Percentiles rank a stretch among this genome's conserved stretches.
Evolutionary conservation across 495 filamentous ascomycete species (phyloP).

Genomic region (Durotheca rogersii): DNA sequence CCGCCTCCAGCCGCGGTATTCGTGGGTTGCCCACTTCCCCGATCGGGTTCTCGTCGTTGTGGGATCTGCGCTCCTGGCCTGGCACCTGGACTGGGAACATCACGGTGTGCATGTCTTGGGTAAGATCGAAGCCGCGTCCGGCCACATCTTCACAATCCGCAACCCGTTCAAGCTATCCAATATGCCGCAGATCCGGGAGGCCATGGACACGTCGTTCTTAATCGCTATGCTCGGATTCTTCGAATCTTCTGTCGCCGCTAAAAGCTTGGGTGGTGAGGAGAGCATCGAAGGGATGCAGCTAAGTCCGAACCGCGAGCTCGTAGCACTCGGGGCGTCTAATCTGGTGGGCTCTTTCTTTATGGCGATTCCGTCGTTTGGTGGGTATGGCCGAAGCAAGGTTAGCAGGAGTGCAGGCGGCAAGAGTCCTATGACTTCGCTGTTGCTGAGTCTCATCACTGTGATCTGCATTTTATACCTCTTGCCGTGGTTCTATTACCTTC

Average conservation of each 20-base stretch:
- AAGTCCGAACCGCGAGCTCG: constrained; percentile 90
- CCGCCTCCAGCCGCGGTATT: constrained; percentile 75
- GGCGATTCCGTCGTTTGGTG: constrained; percentile 89
- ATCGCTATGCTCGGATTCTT: constrained; percentile 97
- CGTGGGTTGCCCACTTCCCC: constrained; percentile 82
- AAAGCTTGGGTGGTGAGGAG: constrained; percentile 69
- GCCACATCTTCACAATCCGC: constrained; percentile 70
- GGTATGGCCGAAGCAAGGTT: constrained; percentile 94
- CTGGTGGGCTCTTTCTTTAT: constrained; percentile 87
- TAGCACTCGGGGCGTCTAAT: constrained; percentile 89
- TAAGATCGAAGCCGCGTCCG: constrained; percentile 67
- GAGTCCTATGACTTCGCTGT: constrained; percentile 87
- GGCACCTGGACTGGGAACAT: constrained; percentile 75
- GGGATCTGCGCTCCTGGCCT: constrained; percentile 77
- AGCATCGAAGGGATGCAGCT: constrained; percentile 73
- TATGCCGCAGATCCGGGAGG: constrained; percentile 79
- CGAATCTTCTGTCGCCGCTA: constrained; percentile 96
- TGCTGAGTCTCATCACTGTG: constrained; percentile 79
- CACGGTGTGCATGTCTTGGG: constrained; percentile 83
- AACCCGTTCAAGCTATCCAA: constrained; percentile 78
- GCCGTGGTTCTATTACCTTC: constrained; percentile 92
- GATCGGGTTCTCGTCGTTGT: constrained; percentile 93
- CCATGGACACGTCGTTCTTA: constrained; percentile 87
- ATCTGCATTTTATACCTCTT: constrained; percentile 77
- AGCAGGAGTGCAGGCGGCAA: constrained; percentile 88